Base-by-base conservation (phyloP, 345 rosid species). In the Camelina laxa region DNA sequence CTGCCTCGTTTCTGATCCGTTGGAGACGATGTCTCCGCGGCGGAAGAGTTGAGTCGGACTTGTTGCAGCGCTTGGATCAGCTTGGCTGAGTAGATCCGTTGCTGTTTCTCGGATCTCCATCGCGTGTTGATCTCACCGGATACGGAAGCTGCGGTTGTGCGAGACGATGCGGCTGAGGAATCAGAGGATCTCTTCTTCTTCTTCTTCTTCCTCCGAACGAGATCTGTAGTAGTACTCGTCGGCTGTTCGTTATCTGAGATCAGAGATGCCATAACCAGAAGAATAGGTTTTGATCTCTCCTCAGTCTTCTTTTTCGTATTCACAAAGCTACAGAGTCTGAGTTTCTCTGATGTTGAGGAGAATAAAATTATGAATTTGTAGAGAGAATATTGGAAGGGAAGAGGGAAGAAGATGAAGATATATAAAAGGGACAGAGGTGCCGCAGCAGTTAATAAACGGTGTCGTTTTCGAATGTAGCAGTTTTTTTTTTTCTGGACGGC, bases 81-180 rank as follows among this genome's bases (percentile, higher is more conserved):
- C 63, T 86, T 92, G 3, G 89, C 76, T 7, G 98, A 89, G 82
- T 91, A 96, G 77, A 84, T 82, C 75, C 87, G 84, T 30, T 96
- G 90, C 60, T 88, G 97, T 27, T 89, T 74, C 65, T 88, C 89
- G 0, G 99, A 88, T 78, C 85, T 87, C 99, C 99, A 96, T 66
- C 80, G 84, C 17, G 42, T 15, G 81, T 66, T 64, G 17, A 6
- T 78, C 13, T 78, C 73, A 50, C 57, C 49, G 10, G 70, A 58
- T 4, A 33, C 15, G 1, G 74, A 75, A 59, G 67, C 12, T 49
- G 61, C 13, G 45, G 0, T 75, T 67, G 45, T 30, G 5, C 62
- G 55, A 44, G 79, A 61, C 7, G 79, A 50, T 5, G 38, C 11
- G 12, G 74, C 6, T 8, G 71, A 77, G 8, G 76, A 70, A 48